phyloP scores from a whole-genome alignment of 2,329 filamentous ascomycete genomes.

The Cyphellophora attinorum region DNA sequence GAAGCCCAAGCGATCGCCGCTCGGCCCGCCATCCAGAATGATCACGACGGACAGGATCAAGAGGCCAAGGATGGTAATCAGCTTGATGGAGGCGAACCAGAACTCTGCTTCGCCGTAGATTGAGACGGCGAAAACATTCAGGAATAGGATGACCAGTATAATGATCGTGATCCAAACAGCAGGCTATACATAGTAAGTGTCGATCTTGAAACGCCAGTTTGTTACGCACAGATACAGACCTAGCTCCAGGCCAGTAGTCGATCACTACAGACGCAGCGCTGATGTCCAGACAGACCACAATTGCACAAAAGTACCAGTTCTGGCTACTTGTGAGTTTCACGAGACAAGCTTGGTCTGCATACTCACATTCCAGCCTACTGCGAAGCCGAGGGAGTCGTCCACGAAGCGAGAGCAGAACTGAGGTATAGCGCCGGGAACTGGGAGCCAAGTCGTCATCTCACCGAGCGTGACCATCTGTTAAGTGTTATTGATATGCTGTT shows the following conservation, averaged over 20 bases:
- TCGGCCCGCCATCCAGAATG: constrained; percentile 36
- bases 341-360: too few relatives aligned
- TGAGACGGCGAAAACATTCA: constrained; percentile 59
- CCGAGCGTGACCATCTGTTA: constrained; percentile 27
- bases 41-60: constrained; percentile 43
- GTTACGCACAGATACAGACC: too few relatives aligned
- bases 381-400: constrained; percentile 35
- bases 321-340: too few relatives aligned
- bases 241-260: constrained; percentile 57
- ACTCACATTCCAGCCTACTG: constrained; percentile 38
- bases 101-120: constrained; percentile 33
- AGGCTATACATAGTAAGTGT: too few relatives aligned
- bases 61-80: constrained; percentile 40
- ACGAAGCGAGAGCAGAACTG: constrained; percentile 31
- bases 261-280: constrained; percentile 56
- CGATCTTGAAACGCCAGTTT: constrained; percentile 24
- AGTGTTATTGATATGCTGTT: too few relatives aligned
- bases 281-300: constrained; percentile 43
- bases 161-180: constrained; percentile 19
- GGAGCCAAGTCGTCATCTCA: constrained; percentile 33
- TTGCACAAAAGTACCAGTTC: constrained; percentile 38
- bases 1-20: constrained; percentile 46
- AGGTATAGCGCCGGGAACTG: constrained; percentile 30
- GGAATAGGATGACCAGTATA: constrained; percentile 26
- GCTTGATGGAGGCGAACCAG: constrained; percentile 40